Evolutionary conservation across 805 yeast species (phyloP), one percentile per base, ranked within the genome.

Genomic region (Candida arabinofermentans): DNA sequence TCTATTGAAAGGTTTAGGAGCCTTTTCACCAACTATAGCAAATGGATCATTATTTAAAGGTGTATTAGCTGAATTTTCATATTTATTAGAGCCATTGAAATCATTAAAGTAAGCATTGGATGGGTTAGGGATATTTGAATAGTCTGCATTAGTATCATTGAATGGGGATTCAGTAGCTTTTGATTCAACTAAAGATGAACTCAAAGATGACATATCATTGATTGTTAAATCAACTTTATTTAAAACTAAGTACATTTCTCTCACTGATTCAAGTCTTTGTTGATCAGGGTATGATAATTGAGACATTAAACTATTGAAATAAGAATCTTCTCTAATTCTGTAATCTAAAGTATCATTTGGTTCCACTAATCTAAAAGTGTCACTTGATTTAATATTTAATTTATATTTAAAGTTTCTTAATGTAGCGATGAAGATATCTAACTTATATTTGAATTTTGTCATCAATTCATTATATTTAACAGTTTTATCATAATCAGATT

Each of bases 361-460:
- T 9, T 14, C 37, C 14, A 34, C 10, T 8, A n/a, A 7, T 14
- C 37, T 34, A 17, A 34, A 34, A 5, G 12, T n/a, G 5, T 34
- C 29, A 16, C 16, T 24, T 9, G 37, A 29, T 22, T 5, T 23
- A 3, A 34, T 14, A 17, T 34, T 34, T 9, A 34, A 17, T 22
- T 34, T 34, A 17, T 34, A 34, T 24, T 23, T 34, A 16, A 34
- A 34, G 21, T 34, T 24, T 34, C 37, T 34, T n/a, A 34, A 23
- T 5, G 27, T 13, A 17, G 37, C 37, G 16, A 34, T 24, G 10
- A 34, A 34, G 16, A 23, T 21, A 23, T 34, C 37, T 19, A 34
- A 13, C 8, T 34, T 34, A 13, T 34, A 34, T 17, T 34, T 34
- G 29, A 34, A 34, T 5, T 13, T 14, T 22, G 18, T 13, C 21